A percentile compares a stretch with the other conserved stretches of the same genome.
phyloP scores from a whole-genome alignment of 257 asterid species.

The Galeopsis tetrahit region DNA sequence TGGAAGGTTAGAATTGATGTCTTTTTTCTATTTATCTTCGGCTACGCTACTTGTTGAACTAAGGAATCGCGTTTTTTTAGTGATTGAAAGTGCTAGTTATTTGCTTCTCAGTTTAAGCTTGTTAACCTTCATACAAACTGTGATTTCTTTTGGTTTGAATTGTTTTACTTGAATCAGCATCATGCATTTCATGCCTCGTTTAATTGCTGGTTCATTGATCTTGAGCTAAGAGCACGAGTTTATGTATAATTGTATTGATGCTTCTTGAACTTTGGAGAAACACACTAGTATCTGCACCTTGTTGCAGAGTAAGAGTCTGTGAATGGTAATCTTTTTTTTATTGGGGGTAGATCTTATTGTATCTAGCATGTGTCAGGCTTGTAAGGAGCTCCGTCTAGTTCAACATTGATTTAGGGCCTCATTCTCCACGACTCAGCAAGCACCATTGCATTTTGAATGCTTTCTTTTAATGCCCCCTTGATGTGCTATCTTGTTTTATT shows the following conservation, averaged over 20 bases:
- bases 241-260: neutral
- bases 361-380: constrained; percentile 1
- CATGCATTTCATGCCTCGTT: neutral
- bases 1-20: constrained; percentile 75
- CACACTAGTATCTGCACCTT: neutral
- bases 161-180: constrained; percentile 26
- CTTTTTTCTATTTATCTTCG: neutral
- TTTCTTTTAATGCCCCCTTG: neutral
- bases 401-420: constrained; percentile 3
- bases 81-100: constrained; percentile 18
- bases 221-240: constrained; percentile 1
- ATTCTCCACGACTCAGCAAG: neutral
- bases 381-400: neutral
- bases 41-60: constrained; percentile 23
- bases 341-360: neutral
- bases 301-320: constrained; percentile 3
- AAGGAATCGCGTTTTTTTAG: neutral
- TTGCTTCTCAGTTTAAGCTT: constrained; percentile 21
- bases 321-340: neutral
- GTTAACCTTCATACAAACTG: neutral
- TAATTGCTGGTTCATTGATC: constrained; percentile 10
- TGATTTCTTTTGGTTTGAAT: constrained; percentile 17
- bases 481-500: neutral
- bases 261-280: neutral
- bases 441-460: neutral